Percentiles rank a stretch among this genome's conserved stretches.
Evolutionary conservation across 2,329 filamentous ascomycete genomes (phyloP).

Genomic region (Neonectria faginata): DNA sequence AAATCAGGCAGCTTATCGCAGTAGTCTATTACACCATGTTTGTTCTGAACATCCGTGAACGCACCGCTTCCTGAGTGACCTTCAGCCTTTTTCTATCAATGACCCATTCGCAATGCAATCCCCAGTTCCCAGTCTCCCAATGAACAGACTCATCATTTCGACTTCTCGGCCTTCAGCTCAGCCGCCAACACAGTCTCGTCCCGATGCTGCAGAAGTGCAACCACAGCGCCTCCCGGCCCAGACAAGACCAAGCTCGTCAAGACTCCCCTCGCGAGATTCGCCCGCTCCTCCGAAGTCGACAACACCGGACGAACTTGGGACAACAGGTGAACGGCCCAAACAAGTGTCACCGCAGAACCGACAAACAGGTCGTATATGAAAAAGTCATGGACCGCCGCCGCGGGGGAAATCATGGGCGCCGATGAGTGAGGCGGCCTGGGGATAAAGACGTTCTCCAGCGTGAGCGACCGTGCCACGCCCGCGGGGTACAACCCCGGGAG

Average conservation of each 20-base stretch:
- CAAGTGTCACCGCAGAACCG: constrained; percentile 32
- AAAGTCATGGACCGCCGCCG: constrained; percentile 37
- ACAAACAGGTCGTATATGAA: constrained; percentile 43
- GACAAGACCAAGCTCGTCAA: constrained; percentile 37
- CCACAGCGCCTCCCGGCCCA: constrained; percentile 39
- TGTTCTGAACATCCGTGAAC: background rate
- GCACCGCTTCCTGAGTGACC: background rate
- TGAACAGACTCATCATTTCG: constrained; percentile 25
- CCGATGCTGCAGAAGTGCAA: constrained; percentile 44
- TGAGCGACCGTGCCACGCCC: constrained; percentile 30
- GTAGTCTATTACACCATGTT: background rate
- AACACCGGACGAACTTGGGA: constrained; percentile 33
- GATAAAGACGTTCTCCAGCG: constrained; percentile 33
- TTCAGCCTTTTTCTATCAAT: background rate
- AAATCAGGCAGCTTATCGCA: background rate
- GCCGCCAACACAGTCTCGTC: constrained; percentile 41
- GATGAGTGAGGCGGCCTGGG: constrained; percentile 36
- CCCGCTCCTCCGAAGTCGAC: constrained; percentile 33
- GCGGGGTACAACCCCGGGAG: constrained; percentile 35
- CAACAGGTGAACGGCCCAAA: constrained; percentile 37
- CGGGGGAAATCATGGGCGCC: constrained; percentile 34
- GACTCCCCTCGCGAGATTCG: constrained; percentile 33
- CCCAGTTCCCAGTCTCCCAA: background rate
- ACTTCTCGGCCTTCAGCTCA: constrained; percentile 42
- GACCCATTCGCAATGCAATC: background rate